Evolutionary conservation across 805 yeast species (phyloP).

Genomic region (Tetrapisispora taiwanensis): DNA sequence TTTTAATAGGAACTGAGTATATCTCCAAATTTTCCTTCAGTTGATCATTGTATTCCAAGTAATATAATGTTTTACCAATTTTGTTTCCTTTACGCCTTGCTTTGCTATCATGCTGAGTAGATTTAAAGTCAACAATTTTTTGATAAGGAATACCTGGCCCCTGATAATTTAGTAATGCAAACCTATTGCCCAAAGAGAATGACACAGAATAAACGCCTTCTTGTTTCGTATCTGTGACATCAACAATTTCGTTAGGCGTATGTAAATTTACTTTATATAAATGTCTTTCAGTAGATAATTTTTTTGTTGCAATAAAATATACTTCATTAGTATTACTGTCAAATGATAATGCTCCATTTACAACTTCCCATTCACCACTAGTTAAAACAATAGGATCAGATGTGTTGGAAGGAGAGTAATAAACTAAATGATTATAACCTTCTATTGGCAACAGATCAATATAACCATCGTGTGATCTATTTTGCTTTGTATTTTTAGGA

Average conservation of each 20-base stretch:
- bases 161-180: slow-evolving; percentile 52
- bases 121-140: slow-evolving; percentile 48
- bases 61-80: slow-evolving; percentile 23
- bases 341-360: slow-evolving; percentile 53
- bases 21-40: slow-evolving; percentile 31
- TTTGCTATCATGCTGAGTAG: slow-evolving; percentile 7
- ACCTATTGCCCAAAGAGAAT: slow-evolving; percentile 73
- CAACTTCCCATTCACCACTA: slow-evolving; percentile 86
- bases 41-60: slow-evolving; percentile 33
- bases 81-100: slow-evolving; percentile 10
- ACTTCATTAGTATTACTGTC: slow-evolving; percentile 44
- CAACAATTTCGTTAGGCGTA: slow-evolving; percentile 29
- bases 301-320: slow-evolving; percentile 60
- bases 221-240: slow-evolving; percentile 40
- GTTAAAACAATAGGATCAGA: slow-evolving; percentile 51
- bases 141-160: slow-evolving; percentile 83
- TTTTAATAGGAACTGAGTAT: slow-evolving; percentile 49
- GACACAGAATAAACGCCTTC: slow-evolving; percentile 63
- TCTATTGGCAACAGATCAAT: slow-evolving; percentile 63
- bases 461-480: slow-evolving; percentile 54
- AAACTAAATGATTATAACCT: slow-evolving; percentile 70
- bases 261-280: slow-evolving; percentile 57
- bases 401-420: slow-evolving; percentile 61
- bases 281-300: slow-evolving; percentile 77
- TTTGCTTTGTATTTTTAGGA: slow-evolving; percentile 37